A percentile compares a stretch with the other conserved stretches of the same genome.
Evolutionary conservation across 202 grass and related monocot genomes (phyloP).

Genomic region (Schoenoplectus tabernaemontani): DNA sequence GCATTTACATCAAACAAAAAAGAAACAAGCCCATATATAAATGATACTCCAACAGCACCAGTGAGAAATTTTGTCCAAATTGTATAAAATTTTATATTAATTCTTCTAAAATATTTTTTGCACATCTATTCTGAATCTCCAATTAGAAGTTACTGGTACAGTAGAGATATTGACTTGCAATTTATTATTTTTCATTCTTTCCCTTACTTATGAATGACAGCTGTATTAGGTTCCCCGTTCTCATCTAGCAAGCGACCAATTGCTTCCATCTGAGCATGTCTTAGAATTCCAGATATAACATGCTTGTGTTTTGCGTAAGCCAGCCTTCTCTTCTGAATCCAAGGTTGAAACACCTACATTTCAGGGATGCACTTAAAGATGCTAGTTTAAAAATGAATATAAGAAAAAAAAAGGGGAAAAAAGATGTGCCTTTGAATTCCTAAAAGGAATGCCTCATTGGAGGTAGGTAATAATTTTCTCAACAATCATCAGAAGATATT

Average conservation of each 20-base stretch:
- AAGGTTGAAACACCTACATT: constrained; percentile 89
- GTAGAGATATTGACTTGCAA: background rate
- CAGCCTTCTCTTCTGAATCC: constrained; percentile 82
- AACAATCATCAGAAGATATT: background rate
- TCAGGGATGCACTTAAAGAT: background rate
- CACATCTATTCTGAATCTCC: background rate
- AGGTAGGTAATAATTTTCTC: background rate
- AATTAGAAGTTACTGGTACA: background rate
- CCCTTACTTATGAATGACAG: constrained; percentile 52
- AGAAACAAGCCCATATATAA: too few species aligned
- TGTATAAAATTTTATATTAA: background rate
- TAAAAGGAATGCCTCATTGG: background rate
- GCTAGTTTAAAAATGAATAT: background rate
- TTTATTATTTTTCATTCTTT: background rate
- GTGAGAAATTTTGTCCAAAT: background rate
- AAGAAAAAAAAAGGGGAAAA: background rate
- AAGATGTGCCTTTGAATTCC: background rate
- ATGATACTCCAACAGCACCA: background rate
- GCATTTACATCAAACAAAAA: too few species aligned
- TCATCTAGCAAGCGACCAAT: constrained; percentile 49
- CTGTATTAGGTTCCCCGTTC: constrained; percentile 49
- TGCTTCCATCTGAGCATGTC: constrained; percentile 34
- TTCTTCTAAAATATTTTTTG: background rate
- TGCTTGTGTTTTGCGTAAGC: constrained; percentile 92
- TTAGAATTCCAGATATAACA: constrained; percentile 92